Base-by-base conservation (phyloP, 106 monocot species). In the Posidonia australis region DNA sequence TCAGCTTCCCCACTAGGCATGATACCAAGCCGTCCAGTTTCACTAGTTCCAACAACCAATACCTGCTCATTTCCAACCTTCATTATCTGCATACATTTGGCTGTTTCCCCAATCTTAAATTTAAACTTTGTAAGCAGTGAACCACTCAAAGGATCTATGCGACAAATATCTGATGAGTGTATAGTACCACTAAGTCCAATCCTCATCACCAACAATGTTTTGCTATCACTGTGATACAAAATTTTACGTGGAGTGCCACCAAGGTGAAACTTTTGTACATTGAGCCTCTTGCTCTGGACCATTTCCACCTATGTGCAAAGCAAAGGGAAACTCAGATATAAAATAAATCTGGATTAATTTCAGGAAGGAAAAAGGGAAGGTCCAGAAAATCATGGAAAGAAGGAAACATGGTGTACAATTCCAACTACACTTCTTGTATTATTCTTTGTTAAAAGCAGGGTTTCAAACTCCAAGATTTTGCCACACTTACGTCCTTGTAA, bases 1-100 rank as follows among this genome's bases (percentile, higher is more conserved):
- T 98, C 85, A 60, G 96, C 71, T 85, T 98, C 98, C 46, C 91
- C 91, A 76, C 72, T 98, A 2, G 91, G 78, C 98, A 98, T 87
- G 45, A 85, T 77, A 62, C 65, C 54, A 43, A 72, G 76, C 13
- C 82, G 84, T 58, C 70, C 13, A 65, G 76, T 77, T 17, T 81
- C 78, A 77, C 78, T 83, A 27, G 98, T 98, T 72, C 98, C 98
- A 69, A 98, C 85, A 67, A 98, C 65, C 74, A 98, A 74, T 2
- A 91, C 70, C 63, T 85, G 78, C 25, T 83, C 81, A 67, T 64
- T 77, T 63, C 91, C 98, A 72, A 83, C 73, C 62, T 70, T 87
- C 49, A 85, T 48, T 48, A 98, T 75, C 71, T 87, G 60, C 90
- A 98, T 91, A 62, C 87, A 87, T 83, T 91, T 98, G 62, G 84